These are phyloP conservation scores for Trichomonas vaginalis DNA, from an alignment of 208 protist species.

Conservation along the genomic window DNA sequence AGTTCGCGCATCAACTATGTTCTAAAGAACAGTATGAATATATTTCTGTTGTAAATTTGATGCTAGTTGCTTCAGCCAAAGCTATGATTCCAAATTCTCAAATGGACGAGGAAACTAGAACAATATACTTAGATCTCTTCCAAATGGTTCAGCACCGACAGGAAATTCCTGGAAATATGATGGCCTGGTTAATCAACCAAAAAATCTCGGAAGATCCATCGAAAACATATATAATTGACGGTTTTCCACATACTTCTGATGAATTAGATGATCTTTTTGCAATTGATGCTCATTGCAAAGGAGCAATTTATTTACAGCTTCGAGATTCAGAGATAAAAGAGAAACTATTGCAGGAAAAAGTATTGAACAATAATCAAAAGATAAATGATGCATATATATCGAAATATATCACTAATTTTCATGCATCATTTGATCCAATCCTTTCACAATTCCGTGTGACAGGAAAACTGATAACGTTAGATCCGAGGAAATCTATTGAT, in stretches of 20 bases:
- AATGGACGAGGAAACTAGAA: not conserved
- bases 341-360: not conserved
- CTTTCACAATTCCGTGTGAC: not conserved
- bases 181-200: not conserved
- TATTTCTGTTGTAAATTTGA: not conserved
- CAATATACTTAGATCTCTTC: not conserved
- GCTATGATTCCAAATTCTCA: not conserved
- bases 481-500: not conserved
- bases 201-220: not conserved
- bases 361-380: not conserved
- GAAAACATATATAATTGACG: not conserved
- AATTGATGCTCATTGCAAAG: not conserved
- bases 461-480: not conserved
- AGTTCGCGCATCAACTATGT: not conserved
- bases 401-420: not conserved
- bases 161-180: not conserved
- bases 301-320: not conserved
- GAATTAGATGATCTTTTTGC: not conserved
- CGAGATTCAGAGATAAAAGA: not conserved
- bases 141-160: not conserved
- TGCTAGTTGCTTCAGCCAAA: not conserved
- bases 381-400: not conserved
- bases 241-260: not conserved
- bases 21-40: not conserved
- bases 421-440: not conserved